Conservation (phyloP, 148 eudicot species). For the Tetragonia tetragonoides region DNA sequence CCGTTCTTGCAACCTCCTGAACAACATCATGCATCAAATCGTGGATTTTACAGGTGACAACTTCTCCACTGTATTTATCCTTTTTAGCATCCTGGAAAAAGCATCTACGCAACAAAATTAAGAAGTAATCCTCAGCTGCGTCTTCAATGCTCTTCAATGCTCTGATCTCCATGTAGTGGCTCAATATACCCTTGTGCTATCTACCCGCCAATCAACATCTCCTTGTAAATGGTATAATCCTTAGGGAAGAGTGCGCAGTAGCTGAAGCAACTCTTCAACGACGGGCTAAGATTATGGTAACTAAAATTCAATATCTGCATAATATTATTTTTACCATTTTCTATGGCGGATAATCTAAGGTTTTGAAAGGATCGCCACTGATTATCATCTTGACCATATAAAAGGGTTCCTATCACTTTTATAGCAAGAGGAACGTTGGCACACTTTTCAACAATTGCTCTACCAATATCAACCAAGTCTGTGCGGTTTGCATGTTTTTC, state of each 20-base stretch:
- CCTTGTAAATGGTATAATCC: neutral
- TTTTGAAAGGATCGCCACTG: constrained; percentile 21
- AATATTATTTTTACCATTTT: neutral
- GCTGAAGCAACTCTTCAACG: constrained; percentile 34
- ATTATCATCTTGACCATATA: neutral
- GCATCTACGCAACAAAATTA: neutral
- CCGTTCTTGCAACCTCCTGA: neutral
- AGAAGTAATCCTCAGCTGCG: neutral
- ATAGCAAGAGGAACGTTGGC: constrained; percentile 19
- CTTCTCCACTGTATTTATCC: neutral
- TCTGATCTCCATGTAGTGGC: neutral
- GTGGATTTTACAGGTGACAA: neutral
- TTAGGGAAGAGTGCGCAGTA: constrained; percentile 2
- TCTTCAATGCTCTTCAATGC: constrained; percentile 9
- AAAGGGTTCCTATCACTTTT: constrained; percentile 16
- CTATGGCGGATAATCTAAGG: neutral
- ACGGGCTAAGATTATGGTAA: constrained; percentile 19
- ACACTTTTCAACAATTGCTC: constrained; percentile 24
- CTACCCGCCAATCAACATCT: neutral
- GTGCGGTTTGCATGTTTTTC: neutral
- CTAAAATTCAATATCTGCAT: constrained; percentile 17
- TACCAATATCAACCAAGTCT: neutral
- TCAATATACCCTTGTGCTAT: constrained; percentile 3
- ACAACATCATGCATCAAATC: neutral
- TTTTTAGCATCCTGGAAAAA: constrained; percentile 5